Conservation (phyloP, 1,284 basidiomycete genomes). For the Cystobasidium sp. region DNA sequence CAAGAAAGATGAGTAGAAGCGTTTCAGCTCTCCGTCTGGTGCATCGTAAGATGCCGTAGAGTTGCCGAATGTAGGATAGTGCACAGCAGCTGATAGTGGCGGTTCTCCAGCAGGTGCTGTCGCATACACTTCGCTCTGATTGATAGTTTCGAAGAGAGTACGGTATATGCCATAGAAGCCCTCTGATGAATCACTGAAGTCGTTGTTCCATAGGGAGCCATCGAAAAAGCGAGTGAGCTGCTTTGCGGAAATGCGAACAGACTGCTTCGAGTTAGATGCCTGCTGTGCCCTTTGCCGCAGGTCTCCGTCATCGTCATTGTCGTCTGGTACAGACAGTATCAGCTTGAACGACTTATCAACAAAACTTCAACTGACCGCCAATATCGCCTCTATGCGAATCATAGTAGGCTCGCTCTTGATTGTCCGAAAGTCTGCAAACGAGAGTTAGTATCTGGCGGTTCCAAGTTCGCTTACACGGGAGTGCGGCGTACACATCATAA, state of each 20-base stretch:
- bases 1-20: slow-evolving; percentile 84
- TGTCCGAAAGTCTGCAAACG: slow-evolving; percentile 69
- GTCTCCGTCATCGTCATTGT: slow-evolving; percentile 22
- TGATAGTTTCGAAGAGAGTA: slow-evolving; percentile 81
- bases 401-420: slow-evolving; percentile 97
- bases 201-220: slow-evolving; percentile 70
- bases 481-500: slow-evolving; percentile 72
- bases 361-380: slow-evolving; percentile 24
- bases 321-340: slow-evolving; percentile 2
- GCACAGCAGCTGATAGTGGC: slow-evolving; percentile 56
- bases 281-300: slow-evolving; percentile 20
- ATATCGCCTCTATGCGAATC: slow-evolving; percentile 56
- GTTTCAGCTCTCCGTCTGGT: slow-evolving; percentile 45
- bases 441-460: slow-evolving; percentile 57
- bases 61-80: slow-evolving; percentile 82
- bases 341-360: no score
- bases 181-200: slow-evolving; percentile 69
- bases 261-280: slow-evolving; percentile 34
- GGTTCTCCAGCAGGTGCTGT: slow-evolving; percentile 51
- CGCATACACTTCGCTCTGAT: slow-evolving; percentile 72
- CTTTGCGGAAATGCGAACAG: slow-evolving; percentile 60
- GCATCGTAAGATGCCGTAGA: slow-evolving; percentile 72
- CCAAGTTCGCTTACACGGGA: not conserved
- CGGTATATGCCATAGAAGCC: slow-evolving; percentile 90
- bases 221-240: slow-evolving; percentile 89